phyloP scores from a whole-genome alignment of 2,329 filamentous ascomycete genomes.

The Cercospora beticola region DNA sequence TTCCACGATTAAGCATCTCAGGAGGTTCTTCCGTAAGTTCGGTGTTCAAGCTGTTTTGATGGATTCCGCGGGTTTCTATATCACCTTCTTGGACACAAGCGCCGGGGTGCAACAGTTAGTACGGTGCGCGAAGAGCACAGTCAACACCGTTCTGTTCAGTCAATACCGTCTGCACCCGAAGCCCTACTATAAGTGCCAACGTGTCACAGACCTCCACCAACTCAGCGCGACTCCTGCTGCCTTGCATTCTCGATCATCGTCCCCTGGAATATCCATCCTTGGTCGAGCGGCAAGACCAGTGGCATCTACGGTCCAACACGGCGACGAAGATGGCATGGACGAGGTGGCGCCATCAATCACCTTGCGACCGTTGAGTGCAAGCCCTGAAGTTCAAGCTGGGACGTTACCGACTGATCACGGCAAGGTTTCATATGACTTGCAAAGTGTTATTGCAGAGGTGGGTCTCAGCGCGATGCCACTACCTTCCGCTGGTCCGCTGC shows the following conservation, averaged over 20 bases:
- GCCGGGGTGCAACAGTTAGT: neutral
- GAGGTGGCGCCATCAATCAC: neutral
- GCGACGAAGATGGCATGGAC: neutral
- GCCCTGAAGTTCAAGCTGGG: neutral
- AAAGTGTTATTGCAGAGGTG: neutral
- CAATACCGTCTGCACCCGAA: neutral
- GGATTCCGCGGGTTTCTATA: neutral
- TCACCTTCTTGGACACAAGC: neutral
- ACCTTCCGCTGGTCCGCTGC: neutral
- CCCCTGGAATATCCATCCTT: neutral
- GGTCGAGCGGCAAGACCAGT: neutral
- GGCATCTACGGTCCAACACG: neutral
- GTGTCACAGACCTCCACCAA: neutral
- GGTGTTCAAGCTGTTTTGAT: neutral
- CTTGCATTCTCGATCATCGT: neutral
- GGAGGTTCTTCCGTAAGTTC: neutral
- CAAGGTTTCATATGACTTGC: neutral
- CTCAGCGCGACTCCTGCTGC: neutral
- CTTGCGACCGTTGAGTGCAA: constrained; percentile 2
- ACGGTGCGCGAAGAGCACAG: neutral
- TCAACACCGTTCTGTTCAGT: neutral
- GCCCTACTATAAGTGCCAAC: neutral
- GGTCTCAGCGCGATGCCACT: neutral
- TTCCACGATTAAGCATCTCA: neutral
- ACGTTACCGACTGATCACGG: neutral